phyloP scores from a whole-genome alignment of 2,329 filamentous ascomycete genomes.

The Aspergillus udagawae region DNA sequence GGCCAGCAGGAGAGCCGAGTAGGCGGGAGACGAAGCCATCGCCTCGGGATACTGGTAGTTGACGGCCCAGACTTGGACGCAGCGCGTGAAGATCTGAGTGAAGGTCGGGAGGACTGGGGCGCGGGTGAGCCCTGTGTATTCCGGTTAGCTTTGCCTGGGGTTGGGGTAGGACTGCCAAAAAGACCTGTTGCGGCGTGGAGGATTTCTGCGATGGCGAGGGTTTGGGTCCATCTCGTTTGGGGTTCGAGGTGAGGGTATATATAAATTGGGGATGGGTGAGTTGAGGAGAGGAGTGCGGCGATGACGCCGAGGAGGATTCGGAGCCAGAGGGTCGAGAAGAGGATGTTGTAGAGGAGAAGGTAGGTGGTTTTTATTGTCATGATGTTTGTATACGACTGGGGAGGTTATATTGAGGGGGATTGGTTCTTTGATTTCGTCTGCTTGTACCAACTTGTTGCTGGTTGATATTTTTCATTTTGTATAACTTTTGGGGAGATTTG shows the following conservation, averaged over 20 bases:
- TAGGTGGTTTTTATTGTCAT: conserved; percentile 10
- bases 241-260: conserved; percentile 21
- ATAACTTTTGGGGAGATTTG: background rate
- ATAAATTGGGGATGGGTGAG: background rate
- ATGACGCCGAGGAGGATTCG: conserved; percentile 18
- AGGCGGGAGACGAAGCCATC: conserved; percentile 16
- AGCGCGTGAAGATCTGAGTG: conserved; percentile 27
- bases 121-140: conserved; percentile 22
- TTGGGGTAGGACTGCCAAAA: background rate
- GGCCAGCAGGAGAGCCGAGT: conserved; percentile 23
- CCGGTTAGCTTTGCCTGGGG: background rate
- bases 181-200: conserved; percentile 23
- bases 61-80: conserved; percentile 30
- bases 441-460: too few species aligned
- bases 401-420: background rate
- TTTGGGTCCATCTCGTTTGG: conserved; percentile 23
- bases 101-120: conserved; percentile 28
- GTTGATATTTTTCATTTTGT: background rate
- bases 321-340: conserved; percentile 22
- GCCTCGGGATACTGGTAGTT: conserved; percentile 21
- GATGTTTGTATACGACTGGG: background rate
- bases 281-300: conserved; percentile 1
- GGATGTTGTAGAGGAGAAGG: conserved; percentile 23
- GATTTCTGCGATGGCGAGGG: conserved; percentile 22
- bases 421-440: background rate